phyloP scores from a whole-genome alignment of 1,284 basidiomycete species.

The Puccinia coronata region DNA sequence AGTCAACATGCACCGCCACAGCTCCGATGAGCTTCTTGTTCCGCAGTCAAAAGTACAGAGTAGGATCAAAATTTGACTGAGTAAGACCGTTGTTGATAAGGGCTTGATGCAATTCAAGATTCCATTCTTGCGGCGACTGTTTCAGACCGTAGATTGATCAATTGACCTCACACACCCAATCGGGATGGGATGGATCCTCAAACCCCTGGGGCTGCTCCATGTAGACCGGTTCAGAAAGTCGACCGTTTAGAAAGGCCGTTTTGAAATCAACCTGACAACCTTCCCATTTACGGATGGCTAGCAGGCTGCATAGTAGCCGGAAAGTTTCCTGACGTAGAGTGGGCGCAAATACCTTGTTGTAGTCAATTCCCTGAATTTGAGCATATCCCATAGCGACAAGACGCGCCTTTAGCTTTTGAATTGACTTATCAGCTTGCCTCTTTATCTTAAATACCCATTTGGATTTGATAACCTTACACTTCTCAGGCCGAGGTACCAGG shows the following conservation, averaged over 20 bases:
- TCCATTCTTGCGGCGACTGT: slow-evolving; percentile 1
- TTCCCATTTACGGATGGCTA: neutral
- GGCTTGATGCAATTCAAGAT: neutral
- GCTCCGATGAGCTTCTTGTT: neutral
- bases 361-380: no score
- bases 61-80: neutral
- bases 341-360: no score
- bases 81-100: neutral
- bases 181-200: neutral
- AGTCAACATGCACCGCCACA: neutral
- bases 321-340: neutral
- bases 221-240: no score
- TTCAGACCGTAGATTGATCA: slow-evolving; percentile 21
- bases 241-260: no score
- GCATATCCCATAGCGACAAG: no score
- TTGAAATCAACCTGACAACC: slow-evolving; percentile 5
- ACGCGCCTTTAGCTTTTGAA: no score
- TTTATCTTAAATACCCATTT: no score
- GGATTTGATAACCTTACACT: no score
- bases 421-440: no score
- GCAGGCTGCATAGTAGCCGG: neutral
- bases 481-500: no score
- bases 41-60: neutral
- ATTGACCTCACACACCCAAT: neutral
- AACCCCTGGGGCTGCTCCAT: neutral